A percentile compares a stretch with the other conserved stretches of the same genome.
These are phyloP conservation scores for Hirschioporus abietinus DNA, from an alignment of 768 basidiomycete species.

Conservation along the genomic window DNA sequence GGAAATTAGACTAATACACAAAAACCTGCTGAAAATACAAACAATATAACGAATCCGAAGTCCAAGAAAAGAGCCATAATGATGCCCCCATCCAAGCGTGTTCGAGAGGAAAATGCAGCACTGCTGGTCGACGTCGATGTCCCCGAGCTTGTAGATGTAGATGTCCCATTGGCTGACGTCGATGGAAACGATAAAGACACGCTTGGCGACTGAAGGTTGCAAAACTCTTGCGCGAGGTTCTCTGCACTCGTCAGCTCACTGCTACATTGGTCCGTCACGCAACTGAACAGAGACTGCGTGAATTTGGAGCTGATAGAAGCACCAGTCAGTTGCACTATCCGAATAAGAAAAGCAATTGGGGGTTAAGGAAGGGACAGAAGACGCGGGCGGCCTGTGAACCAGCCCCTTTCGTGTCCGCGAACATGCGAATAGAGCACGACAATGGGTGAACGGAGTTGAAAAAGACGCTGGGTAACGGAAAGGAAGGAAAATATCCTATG, in stretches of 20 bases:
- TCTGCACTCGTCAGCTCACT: constrained; percentile 34
- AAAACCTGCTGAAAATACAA: not conserved
- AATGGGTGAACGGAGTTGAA: not conserved
- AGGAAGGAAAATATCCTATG: not conserved
- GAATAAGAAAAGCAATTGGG: not conserved
- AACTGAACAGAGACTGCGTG: constrained; percentile 30
- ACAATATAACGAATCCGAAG: not conserved
- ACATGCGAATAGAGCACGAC: not conserved
- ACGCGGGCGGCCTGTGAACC: not conserved
- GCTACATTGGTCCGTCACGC: constrained; percentile 33
- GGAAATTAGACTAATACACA: not conserved
- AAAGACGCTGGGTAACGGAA: not conserved
- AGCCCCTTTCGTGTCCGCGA: not conserved
- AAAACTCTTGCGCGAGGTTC: constrained; percentile 43
- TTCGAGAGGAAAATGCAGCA: not conserved
- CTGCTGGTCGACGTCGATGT: not conserved
- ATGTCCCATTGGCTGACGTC: constrained; percentile 13
- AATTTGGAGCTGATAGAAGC: constrained; percentile 25
- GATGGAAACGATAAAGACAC: constrained; percentile 33
- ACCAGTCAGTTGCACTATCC: not conserved
- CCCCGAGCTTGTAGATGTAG: not conserved
- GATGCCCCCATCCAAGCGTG: not conserved
- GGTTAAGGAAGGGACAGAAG: not conserved
- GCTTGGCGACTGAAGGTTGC: constrained; percentile 32
- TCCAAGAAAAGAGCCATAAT: not conserved